These are phyloP conservation scores for Penicillium turbatum DNA, from an alignment of 495 filamentous ascomycete species.

Conservation along the genomic window DNA sequence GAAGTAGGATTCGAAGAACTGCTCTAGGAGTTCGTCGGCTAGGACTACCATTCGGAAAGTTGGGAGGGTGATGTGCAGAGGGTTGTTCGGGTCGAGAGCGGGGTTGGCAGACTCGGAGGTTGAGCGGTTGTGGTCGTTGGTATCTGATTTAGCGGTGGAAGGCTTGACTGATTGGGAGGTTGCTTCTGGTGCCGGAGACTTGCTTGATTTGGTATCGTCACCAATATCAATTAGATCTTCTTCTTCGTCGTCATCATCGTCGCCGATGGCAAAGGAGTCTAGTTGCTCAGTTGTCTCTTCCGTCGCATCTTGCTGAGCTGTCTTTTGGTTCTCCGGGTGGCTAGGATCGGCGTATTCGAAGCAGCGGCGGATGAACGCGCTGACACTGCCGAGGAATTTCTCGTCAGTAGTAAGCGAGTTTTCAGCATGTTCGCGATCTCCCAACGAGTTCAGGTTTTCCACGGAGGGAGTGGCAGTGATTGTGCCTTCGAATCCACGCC, in stretches of 20 bases:
- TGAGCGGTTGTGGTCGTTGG: constrained; percentile 18
- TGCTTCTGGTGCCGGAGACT: constrained; percentile 16
- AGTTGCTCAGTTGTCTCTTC: constrained; percentile 42
- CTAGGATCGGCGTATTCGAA: constrained; percentile 99
- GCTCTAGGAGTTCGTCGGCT: constrained; percentile 89
- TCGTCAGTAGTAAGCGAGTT: constrained; percentile 58
- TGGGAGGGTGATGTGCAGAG: constrained; percentile 91
- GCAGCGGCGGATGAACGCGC: constrained; percentile 90
- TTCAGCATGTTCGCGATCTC: constrained; percentile 25
- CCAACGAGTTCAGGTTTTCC: constrained; percentile 32
- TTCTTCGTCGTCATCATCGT: constrained; percentile 68
- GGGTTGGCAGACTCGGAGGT: constrained; percentile 62
- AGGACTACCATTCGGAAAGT: constrained; percentile 99
- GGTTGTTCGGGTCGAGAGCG: constrained; percentile 86
- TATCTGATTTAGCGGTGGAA: background rate
- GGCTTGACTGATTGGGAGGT: constrained; percentile 5
- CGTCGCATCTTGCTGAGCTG: constrained; percentile 17
- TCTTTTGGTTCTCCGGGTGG: constrained; percentile 55
- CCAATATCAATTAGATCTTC: constrained; percentile 65
- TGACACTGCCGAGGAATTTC: constrained; percentile 83
- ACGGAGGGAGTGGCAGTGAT: constrained; percentile 48
- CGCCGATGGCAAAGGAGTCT: constrained; percentile 72
- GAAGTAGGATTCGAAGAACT: constrained; percentile 88
- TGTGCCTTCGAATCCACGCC: constrained; percentile 74
- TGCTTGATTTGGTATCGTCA: constrained; percentile 30